A percentile compares a stretch with the other conserved stretches of the same genome.
phyloP scores from a whole-genome alignment of 2,329 filamentous ascomycete species.

The Alternaria conjuncta region DNA sequence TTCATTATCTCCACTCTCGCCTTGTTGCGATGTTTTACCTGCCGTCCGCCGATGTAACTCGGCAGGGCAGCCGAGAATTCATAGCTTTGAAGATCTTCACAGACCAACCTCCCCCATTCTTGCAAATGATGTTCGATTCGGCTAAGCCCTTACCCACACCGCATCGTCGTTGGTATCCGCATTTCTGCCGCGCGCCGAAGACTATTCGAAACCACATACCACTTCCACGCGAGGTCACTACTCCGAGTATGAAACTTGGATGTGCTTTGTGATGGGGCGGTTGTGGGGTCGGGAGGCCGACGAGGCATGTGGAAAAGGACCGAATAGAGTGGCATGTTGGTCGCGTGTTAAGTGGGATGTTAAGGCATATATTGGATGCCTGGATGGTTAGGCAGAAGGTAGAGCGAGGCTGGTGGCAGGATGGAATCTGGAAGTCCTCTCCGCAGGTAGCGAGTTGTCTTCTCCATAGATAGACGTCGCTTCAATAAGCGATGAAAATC shows the following conservation, averaged over 20 bases:
- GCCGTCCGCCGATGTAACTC: neutral
- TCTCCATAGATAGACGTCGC: neutral
- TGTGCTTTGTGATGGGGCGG: neutral
- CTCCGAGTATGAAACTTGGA: neutral
- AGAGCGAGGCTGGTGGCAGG: neutral
- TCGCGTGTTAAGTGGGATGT: neutral
- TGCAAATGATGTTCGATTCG: neutral
- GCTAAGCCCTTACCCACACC: neutral
- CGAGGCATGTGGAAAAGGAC: neutral
- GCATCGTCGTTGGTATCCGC: neutral
- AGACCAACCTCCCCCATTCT: neutral
- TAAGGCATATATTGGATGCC: neutral
- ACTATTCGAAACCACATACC: neutral
- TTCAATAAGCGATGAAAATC: neutral
- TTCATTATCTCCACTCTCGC: neutral
- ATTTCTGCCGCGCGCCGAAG: conserved; percentile 3
- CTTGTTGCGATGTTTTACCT: neutral
- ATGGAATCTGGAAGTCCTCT: neutral
- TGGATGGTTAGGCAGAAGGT: neutral
- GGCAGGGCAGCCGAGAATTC: neutral
- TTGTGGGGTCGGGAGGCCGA: neutral
- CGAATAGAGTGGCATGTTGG: neutral
- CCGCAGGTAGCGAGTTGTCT: neutral
- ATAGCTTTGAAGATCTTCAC: neutral
- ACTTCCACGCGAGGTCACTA: conserved; percentile 1